phyloP scores from a whole-genome alignment of 805 yeast genomes.

The Lipomyces lipofer region DNA sequence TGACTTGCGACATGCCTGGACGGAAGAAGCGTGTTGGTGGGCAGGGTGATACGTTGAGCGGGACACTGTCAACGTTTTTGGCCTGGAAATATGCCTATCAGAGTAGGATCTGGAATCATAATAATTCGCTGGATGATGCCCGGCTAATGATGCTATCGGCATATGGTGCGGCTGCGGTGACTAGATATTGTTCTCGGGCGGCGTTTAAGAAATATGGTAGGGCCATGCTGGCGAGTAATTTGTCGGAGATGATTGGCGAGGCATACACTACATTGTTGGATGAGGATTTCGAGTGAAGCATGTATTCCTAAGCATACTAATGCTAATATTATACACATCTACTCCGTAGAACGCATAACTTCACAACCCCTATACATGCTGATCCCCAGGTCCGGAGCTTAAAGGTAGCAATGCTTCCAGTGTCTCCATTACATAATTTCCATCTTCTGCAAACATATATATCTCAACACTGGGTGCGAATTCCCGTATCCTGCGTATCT shows the following conservation, averaged over 20 bases:
- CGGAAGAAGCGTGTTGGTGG: conserved; percentile 87
- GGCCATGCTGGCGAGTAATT: conserved; percentile 81
- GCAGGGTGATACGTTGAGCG: conserved; percentile 92
- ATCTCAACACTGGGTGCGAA: conserved; percentile 63
- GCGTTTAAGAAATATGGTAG: conserved; percentile 71
- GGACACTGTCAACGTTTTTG: conserved; percentile 75
- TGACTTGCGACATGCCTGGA: conserved; percentile 56
- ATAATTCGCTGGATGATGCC: conserved; percentile 38
- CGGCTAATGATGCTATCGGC: conserved; percentile 47
- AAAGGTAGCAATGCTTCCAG: conserved; percentile 67
- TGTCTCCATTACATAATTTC: conserved; percentile 42
- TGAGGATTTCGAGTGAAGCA: conserved; percentile 2
- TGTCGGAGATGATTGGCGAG: conserved; percentile 65
- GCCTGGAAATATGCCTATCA: conserved; percentile 77
- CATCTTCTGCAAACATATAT: conserved; percentile 67
- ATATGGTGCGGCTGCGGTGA: conserved; percentile 68
- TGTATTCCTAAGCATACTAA: conserved; percentile 11
- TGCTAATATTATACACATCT: conserved; percentile 10
- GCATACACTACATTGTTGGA: conserved; percentile 56
- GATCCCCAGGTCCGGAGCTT: conserved; percentile 82
- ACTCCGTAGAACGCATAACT: neutral
- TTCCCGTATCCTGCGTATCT: too few relatives aligned
- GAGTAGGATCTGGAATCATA: conserved; percentile 57
- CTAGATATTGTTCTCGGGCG: conserved; percentile 60
- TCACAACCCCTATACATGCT: conserved; percentile 35